Conservation (phyloP, 306 rosid genomes). For the Dryas drummondii region DNA sequence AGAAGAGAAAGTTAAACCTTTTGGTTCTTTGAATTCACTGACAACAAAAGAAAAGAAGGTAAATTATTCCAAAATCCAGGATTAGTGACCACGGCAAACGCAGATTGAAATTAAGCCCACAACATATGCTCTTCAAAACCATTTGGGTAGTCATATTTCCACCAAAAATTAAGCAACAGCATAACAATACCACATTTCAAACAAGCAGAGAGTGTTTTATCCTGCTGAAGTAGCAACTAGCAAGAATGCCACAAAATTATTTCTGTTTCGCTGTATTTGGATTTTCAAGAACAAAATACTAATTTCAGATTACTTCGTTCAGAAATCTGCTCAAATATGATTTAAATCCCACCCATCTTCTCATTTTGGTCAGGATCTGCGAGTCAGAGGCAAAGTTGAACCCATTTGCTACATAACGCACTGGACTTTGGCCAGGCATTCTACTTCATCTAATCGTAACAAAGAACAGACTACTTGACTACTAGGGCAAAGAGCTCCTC, state of each 20-base stretch:
- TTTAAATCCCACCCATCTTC: not conserved
- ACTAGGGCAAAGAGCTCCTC: not conserved
- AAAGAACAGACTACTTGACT: not conserved
- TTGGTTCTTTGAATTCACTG: not conserved
- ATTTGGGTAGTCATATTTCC: not conserved
- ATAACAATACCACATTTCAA: no score
- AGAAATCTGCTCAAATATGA: not conserved
- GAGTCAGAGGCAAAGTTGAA: not conserved
- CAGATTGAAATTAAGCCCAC: no score
- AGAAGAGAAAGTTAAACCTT: constrained; percentile 3
- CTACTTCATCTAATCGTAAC: not conserved
- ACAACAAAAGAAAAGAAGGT: not conserved
- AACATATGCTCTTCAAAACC: no score
- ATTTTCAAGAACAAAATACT: not conserved
- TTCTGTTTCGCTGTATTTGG: not conserved
- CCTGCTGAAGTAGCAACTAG: not conserved
- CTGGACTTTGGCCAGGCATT: not conserved
- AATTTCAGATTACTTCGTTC: not conserved
- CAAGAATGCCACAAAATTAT: not conserved
- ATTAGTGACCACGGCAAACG: not conserved
- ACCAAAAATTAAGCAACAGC: not conserved
- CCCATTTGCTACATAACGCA: not conserved
- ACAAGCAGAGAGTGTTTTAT: no score
- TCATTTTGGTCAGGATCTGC: not conserved
- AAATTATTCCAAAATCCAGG: not conserved